These are phyloP conservation scores for Gomphus sp. DNA, from an alignment of 1,284 basidiomycete species.

Conservation along the genomic window DNA sequence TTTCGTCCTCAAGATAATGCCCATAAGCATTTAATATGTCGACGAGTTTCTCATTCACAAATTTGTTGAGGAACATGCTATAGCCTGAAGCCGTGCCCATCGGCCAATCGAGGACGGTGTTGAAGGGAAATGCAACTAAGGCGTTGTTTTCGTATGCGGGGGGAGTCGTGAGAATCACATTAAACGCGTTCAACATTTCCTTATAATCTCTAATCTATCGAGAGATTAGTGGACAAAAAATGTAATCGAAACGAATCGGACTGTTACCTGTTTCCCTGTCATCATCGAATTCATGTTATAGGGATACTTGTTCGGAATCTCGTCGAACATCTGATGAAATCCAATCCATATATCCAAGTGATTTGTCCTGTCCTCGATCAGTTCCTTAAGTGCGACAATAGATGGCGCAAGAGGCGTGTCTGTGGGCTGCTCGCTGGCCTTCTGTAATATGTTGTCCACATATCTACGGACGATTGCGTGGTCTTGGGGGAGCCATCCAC, in stretches of 20 bases:
- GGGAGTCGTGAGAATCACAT: constrained; percentile 31
- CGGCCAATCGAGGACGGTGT: constrained; percentile 36
- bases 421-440: not conserved
- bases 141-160: constrained; percentile 24
- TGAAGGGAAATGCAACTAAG: constrained; percentile 31
- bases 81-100: constrained; percentile 41
- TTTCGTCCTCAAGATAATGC: constrained; percentile 25
- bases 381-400: constrained; percentile 27
- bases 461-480: constrained; percentile 7
- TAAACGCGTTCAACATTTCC: constrained; percentile 34
- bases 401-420: constrained; percentile 13
- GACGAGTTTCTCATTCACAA: not conserved
- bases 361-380: constrained; percentile 31
- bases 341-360: constrained; percentile 29
- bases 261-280: constrained; percentile 18
- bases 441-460: constrained; percentile 6
- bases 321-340: constrained; percentile 31
- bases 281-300: constrained; percentile 22
- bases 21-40: not conserved
- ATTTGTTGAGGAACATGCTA: constrained; percentile 23
- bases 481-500: constrained; percentile 12
- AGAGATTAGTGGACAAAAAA: constrained; percentile 1
- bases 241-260: not conserved
- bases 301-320: constrained; percentile 16
- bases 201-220: constrained; percentile 32